Conservation (phyloP, 257 asterid species). For the Lithospermum erythrorhizon region DNA sequence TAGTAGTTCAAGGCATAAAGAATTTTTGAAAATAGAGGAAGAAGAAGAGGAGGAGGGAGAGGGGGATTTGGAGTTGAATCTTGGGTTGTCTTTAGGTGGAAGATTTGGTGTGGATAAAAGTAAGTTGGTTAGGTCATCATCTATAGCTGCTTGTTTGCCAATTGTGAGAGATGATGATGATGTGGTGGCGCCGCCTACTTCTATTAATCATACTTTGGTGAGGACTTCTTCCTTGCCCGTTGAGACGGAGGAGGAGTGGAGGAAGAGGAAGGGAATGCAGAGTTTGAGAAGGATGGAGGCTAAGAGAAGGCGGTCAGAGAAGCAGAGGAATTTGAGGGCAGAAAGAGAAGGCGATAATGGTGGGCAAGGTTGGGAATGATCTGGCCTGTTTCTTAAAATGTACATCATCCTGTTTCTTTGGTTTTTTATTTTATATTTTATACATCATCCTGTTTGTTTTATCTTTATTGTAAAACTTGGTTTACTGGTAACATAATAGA, state of each 20-base stretch:
- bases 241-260: conserved; percentile 89
- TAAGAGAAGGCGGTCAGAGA: conserved; percentile 79
- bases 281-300: conserved; percentile 88
- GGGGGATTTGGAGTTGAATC: conserved; percentile 63
- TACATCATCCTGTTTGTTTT: not conserved
- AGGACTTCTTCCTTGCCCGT: conserved; percentile 86
- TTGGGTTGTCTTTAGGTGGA: conserved; percentile 86
- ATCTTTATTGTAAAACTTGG: not conserved
- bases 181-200: conserved; percentile 22
- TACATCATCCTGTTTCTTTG: no score
- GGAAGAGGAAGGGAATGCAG: conserved; percentile 88
- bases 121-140: conserved; percentile 56
- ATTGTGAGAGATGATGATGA: conserved; percentile 47
- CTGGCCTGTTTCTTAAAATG: not conserved
- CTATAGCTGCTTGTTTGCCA: conserved; percentile 67
- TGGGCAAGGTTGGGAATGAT: not conserved
- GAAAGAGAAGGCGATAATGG: no score
- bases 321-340: conserved; percentile 45
- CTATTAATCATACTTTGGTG: conserved; percentile 27
- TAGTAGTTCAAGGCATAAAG: conserved; percentile 8
- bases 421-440: no score
- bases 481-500: not conserved
- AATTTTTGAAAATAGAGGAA: conserved; percentile 1
- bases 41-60: conserved; percentile 18
- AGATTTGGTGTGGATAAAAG: conserved; percentile 80